Base-by-base conservation (phyloP, 805 yeast species). In the Candida boidinii region DNA sequence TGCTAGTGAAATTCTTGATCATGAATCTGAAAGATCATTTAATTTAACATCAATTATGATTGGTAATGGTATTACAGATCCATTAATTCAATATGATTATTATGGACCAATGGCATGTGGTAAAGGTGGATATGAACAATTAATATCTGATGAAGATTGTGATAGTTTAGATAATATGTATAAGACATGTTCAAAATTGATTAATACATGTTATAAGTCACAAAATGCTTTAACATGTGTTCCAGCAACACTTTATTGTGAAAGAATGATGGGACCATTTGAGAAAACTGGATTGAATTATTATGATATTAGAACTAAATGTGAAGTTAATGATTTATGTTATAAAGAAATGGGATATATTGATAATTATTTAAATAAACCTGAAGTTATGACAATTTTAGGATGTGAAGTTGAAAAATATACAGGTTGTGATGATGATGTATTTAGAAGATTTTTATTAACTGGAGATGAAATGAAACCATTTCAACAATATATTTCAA, bases 21-120 rank as follows among this genome's bases (percentile, higher is more conserved):
- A 82, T 48, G n/a, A n/a, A n/a, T 65, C 70, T 17, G 53, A 48
- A 16, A 62, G 76, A 43, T 52, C 58, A 47, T 79, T 79, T 59
- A 70, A 81, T 47, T 68, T 85, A 48, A 65, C 79, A 5, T 83
- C 95, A 3, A 79, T 86, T 10, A 55, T 87, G 60, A 85, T 87
- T 51, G 96, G 96, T 50, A 87, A 87, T 54, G 96, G 96, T 35
- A 72, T 86, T 46, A 83, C 94, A 24, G 95, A 87, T 60, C 79
- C 94, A 8, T 70, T 81, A 53, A 68, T 73, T 41, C 95, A 85
- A 62, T 79, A 79, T 58, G 74, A 73, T 41, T 72, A 73, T 59
- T 84, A 80, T 56, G 78, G 80, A 53, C 94, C 94, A 57, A 87
- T 86, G 96, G 95, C 95, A 11, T 87, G 96, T 62, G 95, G 95